Conservation (phyloP, 2,329 filamentous ascomycete genomes). For the Chaetomium olivaceum region DNA sequence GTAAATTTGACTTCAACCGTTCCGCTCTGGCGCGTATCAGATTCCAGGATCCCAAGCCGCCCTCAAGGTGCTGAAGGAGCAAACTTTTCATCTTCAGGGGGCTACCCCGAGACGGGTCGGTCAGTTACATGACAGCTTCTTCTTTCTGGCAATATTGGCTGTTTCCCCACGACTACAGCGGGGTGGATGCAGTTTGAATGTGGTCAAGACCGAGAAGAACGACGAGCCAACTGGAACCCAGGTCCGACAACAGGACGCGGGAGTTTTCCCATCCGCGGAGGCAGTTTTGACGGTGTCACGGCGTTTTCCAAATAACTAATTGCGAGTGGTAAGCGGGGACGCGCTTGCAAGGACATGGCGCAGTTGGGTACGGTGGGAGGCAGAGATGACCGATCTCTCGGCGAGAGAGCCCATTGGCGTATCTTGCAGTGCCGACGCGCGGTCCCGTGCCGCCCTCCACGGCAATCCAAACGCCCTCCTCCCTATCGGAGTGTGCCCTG, state of each 20-base stretch:
- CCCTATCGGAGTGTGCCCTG: not conserved
- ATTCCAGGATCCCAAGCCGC: not conserved
- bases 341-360: not conserved
- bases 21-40: not conserved
- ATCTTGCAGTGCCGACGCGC: not conserved
- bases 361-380: not conserved
- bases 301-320: not conserved
- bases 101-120: not conserved
- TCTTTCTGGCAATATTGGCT: not conserved
- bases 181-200: not conserved
- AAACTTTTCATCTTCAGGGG: not conserved
- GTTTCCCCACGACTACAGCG: not conserved
- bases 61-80: not conserved
- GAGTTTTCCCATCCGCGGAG: too few relatives aligned
- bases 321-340: not conserved
- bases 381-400: not conserved
- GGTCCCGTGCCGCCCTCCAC: not conserved
- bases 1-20: constrained; percentile 7
- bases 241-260: too few relatives aligned
- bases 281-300: not conserved
- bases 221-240: not conserved
- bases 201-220: not conserved
- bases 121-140: not conserved
- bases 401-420: not conserved
- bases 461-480: not conserved